A percentile compares a stretch with the other conserved stretches of the same genome.
Evolutionary conservation across 2,329 filamentous ascomycete genomes (phyloP).

Genomic region (Fonsecaea multimorphosa): DNA sequence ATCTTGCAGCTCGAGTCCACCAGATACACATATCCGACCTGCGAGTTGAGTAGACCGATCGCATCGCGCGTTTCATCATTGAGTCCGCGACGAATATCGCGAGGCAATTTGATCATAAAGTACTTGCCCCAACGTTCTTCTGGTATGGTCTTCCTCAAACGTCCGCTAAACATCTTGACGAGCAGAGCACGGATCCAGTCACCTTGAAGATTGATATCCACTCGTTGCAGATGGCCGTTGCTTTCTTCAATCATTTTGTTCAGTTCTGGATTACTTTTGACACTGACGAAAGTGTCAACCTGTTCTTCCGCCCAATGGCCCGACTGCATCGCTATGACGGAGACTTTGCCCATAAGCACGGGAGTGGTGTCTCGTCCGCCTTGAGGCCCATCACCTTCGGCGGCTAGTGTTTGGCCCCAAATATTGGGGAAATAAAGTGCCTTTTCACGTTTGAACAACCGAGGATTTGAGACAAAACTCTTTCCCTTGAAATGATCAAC

Average conservation of each 20-base stretch:
- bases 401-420: conserved; percentile 72
- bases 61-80: conserved; percentile 63
- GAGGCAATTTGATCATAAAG: conserved; percentile 59
- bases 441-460: conserved; percentile 80
- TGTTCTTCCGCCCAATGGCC: conserved; percentile 86
- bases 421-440: conserved; percentile 95
- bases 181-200: conserved; percentile 69
- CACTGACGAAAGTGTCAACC: conserved; percentile 71
- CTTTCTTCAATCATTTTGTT: conserved; percentile 64
- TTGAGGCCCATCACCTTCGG: conserved; percentile 49
- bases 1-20: conserved; percentile 87
- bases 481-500: conserved; percentile 84
- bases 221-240: conserved; percentile 68
- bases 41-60: conserved; percentile 78
- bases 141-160: conserved; percentile 55
- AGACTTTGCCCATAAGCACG: conserved; percentile 73
- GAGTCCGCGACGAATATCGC: conserved; percentile 54
- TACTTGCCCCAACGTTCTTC: conserved; percentile 62
- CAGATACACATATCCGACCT: conserved; percentile 92
- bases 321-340: conserved; percentile 80
- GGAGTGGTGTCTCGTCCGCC: conserved; percentile 74
- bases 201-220: conserved; percentile 89
- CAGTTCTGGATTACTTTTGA: conserved; percentile 71
- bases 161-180: conserved; percentile 60
- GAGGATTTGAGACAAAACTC: conserved; percentile 82